These are phyloP conservation scores for Ziziphus jujuba DNA, from an alignment of 306 rosid species.

Conservation along the genomic window DNA sequence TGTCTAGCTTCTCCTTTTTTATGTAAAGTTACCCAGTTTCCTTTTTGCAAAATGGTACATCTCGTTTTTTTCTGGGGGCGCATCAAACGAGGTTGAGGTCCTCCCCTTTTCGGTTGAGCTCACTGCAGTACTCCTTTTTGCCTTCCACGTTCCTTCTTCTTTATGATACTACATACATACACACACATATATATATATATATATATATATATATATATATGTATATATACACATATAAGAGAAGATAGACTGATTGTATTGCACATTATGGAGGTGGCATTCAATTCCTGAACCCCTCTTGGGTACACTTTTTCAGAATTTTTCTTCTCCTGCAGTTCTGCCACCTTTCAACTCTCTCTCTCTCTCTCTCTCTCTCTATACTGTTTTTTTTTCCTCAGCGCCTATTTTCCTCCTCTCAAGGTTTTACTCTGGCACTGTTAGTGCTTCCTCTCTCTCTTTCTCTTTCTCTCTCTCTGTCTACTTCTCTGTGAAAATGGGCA, in stretches of 20 bases:
- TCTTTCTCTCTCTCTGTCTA: constrained; percentile 23
- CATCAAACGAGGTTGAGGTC: constrained; percentile 36
- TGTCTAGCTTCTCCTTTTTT: neutral
- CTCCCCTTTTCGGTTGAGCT: constrained; percentile 11
- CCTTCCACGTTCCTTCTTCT: constrained; percentile 2
- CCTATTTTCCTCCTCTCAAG: constrained; percentile 34
- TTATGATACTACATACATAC: too few relatives aligned
- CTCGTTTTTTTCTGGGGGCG: constrained; percentile 21
- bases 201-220: neutral
- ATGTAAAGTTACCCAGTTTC: neutral
- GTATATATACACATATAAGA: neutral
- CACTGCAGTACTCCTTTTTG: constrained; percentile 11
- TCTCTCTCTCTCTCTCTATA: constrained; percentile 17
- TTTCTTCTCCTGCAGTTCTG: constrained; percentile 38
- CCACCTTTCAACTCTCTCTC: constrained; percentile 30
- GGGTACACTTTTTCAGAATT: constrained; percentile 35
- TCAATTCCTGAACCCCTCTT: constrained; percentile 53
- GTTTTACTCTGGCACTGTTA: constrained; percentile 23
- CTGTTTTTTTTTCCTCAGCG: constrained; percentile 27
- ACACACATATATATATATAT: too few relatives aligned
- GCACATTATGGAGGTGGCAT: constrained; percentile 60
- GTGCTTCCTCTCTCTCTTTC: constrained; percentile 27
- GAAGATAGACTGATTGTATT: constrained; percentile 10
- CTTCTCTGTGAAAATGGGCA: constrained; percentile 44
- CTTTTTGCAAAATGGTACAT: neutral